Conservation (phyloP, 257 asterid genomes). For the Haberlea rhodopensis region DNA sequence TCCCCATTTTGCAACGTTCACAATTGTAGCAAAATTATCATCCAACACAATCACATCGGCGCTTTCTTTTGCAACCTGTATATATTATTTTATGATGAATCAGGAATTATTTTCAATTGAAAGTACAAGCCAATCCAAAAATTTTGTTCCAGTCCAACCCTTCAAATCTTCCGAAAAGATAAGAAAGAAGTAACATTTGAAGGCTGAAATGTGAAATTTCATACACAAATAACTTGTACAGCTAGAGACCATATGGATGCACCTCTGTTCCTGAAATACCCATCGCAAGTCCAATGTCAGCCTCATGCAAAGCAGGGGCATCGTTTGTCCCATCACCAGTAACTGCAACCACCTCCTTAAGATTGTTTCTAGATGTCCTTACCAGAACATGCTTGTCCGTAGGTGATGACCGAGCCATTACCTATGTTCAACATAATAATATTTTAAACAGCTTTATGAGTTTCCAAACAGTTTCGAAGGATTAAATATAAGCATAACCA, state of each 20-base stretch:
- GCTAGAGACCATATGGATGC: slow-evolving; percentile 16
- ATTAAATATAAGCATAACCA: neutral
- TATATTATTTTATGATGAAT: neutral
- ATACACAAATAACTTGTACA: slow-evolving; percentile 21
- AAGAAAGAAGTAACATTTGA: too few relatives aligned
- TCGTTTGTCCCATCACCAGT: slow-evolving; percentile 98
- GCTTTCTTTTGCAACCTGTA: slow-evolving; percentile 80
- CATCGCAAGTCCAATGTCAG: slow-evolving; percentile 95
- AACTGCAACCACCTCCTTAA: slow-evolving; percentile 88
- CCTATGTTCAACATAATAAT: slow-evolving; percentile 45
- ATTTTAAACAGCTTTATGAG: slow-evolving; percentile 20
- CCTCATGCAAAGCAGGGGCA: slow-evolving; percentile 92
- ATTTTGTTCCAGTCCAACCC: too few relatives aligned
- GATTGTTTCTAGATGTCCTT: slow-evolving; percentile 60
- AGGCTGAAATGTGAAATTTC: too few relatives aligned
- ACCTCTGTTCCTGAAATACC: slow-evolving; percentile 97
- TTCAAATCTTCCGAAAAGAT: too few relatives aligned
- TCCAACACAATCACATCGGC: slow-evolving; percentile 81
- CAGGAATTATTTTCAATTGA: too few relatives aligned
- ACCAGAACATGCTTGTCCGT: slow-evolving; percentile 84
- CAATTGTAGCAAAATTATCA: slow-evolving; percentile 66
- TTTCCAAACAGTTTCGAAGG: slow-evolving; percentile 5
- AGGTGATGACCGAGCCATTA: slow-evolving; percentile 97
- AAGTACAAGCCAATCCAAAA: too few relatives aligned
- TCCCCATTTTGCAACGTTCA: slow-evolving; percentile 80